Evolutionary conservation across 768 basidiomycete genomes (phyloP), one percentile per base, ranked within the genome.

Genomic region (Omphalotus guepiniiformis): DNA sequence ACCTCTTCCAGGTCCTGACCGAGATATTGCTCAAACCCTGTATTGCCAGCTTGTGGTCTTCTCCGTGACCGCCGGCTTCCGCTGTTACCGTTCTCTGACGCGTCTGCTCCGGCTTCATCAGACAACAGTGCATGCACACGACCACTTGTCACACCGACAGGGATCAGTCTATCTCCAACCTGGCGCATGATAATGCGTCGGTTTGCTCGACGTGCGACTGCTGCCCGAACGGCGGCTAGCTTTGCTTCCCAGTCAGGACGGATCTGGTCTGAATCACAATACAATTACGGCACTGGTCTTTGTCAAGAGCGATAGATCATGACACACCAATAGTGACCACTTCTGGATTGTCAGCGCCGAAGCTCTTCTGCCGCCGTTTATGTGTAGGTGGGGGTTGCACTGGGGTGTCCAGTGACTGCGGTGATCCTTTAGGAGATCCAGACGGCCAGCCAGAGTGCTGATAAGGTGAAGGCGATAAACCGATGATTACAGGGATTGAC

Each of bases 181-280:
- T 97, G 93, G 36, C 96, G 83, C 93, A 99, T 98, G 47, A 99
- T 88, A 63, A 98, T 95, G 37, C 96, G 79, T 59, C 96, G 76
- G 62, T 95, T 94, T 7, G 96, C 96, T 22, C 94, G 85, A 50
- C 96, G 80, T n/a, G 91, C 83, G 28, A 93, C 94, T n/a, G 91
- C 86, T 26, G 96, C 95, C 49, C 89, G 86, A 36, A 98, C 92
- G 29, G 93, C 85, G 39, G 91, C 93, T 30, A 98, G 69, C 66
- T 98, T 97, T 35, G 85, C 80, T 71, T 98, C 94, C 96, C 96
- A 98, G 64, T 98, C 95, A 1, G 96, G 95, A 44, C 93, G 87
- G 50, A 98, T 93, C 67, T 93, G 86, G 71, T 99, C 96, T 95
- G 54, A 44, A 16, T 43, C 49, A 47, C 28, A 15, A 27, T 39